Evolutionary conservation across 2,329 filamentous ascomycete species (phyloP).

Genomic region (Leptographium flavum): DNA sequence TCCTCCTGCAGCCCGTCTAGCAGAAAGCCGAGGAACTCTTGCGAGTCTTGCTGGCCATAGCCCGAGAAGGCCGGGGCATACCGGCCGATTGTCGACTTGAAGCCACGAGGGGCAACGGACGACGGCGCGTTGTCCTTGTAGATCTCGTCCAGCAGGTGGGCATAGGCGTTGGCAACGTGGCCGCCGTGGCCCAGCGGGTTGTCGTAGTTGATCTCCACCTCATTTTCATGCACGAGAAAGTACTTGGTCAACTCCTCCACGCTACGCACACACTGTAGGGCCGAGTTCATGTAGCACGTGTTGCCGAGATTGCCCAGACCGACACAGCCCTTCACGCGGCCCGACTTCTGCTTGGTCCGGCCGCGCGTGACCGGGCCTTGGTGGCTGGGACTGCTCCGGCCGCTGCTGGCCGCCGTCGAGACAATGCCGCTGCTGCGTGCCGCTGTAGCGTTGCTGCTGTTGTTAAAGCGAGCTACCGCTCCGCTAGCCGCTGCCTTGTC

Average conservation of each 20-base stretch:
- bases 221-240: conserved; percentile 63
- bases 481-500: conserved; percentile 2
- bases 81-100: conserved; percentile 70
- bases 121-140: conserved; percentile 53
- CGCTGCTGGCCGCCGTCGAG: conserved; percentile 34
- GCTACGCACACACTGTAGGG: conserved; percentile 83
- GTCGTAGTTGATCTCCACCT: conserved; percentile 65
- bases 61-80: conserved; percentile 80
- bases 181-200: conserved; percentile 82
- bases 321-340: conserved; percentile 59
- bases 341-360: conserved; percentile 52
- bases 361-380: conserved; percentile 54
- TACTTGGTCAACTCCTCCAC: conserved; percentile 90
- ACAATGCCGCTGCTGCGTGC: conserved; percentile 14
- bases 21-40: conserved; percentile 90
- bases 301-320: conserved; percentile 87
- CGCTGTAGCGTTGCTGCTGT: conserved; percentile 19
- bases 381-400: conserved; percentile 53
- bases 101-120: conserved; percentile 64
- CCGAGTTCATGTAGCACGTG: conserved; percentile 98
- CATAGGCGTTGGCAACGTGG: conserved; percentile 75
- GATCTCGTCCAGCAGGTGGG: conserved; percentile 59
- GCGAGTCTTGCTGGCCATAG: conserved; percentile 92
- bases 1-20: conserved; percentile 93
- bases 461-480: conserved; percentile 2